A percentile compares a stretch with the other conserved stretches of the same genome.
These are phyloP conservation scores for Botrytis cinerea DNA, from an alignment of 2,329 filamentous ascomycete genomes.

Conservation along the genomic window DNA sequence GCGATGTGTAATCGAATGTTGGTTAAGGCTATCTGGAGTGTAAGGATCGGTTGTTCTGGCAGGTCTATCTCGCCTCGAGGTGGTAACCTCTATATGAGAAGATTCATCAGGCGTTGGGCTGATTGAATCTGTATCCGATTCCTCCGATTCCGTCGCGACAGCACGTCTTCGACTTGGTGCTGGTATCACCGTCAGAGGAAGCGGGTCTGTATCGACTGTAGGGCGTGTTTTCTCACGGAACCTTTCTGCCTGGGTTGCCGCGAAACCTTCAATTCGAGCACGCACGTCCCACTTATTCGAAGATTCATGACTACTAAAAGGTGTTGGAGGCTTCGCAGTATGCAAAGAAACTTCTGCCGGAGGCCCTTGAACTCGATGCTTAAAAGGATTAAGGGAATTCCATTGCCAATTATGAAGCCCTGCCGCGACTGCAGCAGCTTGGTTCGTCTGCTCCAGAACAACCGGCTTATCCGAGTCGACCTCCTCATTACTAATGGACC, in stretches of 20 bases:
- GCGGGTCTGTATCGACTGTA: constrained; percentile 54
- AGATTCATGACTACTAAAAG: constrained; percentile 29
- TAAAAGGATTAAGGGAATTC: constrained; percentile 39
- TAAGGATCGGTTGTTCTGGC: constrained; percentile 35
- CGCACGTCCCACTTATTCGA: constrained; percentile 56
- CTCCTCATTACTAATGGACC: constrained; percentile 17
- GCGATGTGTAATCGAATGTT: constrained; percentile 35
- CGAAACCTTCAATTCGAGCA: constrained; percentile 60
- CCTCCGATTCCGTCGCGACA: constrained; percentile 57
- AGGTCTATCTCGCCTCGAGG: constrained; percentile 21
- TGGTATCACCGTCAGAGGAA: constrained; percentile 62
- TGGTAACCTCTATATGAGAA: constrained; percentile 6
- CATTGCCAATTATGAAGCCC: constrained; percentile 27
- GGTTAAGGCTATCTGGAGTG: constrained; percentile 34
- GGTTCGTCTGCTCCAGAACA: constrained; percentile 34
- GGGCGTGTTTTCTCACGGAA: constrained; percentile 58
- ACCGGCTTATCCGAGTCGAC: constrained; percentile 29
- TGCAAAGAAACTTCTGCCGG: constrained; percentile 41
- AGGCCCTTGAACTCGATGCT: constrained; percentile 34
- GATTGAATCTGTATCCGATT: constrained; percentile 39
- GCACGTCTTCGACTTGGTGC: constrained; percentile 61
- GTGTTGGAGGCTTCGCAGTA: constrained; percentile 29
- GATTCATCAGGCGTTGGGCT: background rate
- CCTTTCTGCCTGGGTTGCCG: constrained; percentile 60
- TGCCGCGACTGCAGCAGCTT: constrained; percentile 15